phyloP scores from a whole-genome alignment of 768 basidiomycete genomes.

The Neoboletus subvelutipes region DNA sequence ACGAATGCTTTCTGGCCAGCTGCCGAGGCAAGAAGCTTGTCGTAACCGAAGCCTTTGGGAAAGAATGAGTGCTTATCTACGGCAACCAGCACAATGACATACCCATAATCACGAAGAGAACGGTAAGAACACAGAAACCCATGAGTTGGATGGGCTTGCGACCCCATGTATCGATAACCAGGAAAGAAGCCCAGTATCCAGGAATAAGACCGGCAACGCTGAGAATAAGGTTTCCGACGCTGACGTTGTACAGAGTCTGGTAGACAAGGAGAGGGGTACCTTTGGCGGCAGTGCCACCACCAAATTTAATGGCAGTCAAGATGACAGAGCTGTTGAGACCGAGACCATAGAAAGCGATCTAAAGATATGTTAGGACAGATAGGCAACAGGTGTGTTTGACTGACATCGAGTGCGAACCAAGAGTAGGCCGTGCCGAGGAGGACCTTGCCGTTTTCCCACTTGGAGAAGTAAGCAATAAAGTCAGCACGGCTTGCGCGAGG shows the following conservation, averaged over 20 bases:
- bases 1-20: constrained; percentile 60
- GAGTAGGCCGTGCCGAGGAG: constrained; percentile 77
- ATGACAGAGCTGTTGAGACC: constrained; percentile 82
- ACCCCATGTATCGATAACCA: constrained; percentile 76
- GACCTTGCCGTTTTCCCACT: constrained; percentile 78
- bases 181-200: constrained; percentile 58
- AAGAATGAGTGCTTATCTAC: constrained; percentile 4
- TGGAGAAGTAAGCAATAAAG: constrained; percentile 65
- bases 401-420: constrained; percentile 85
- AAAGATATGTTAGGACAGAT: constrained; percentile 3
- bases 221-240: constrained; percentile 74
- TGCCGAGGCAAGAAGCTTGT: constrained; percentile 48
- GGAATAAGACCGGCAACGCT: constrained; percentile 79
- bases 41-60: constrained; percentile 60
- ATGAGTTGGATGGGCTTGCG: constrained; percentile 81
- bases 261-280: constrained; percentile 45
- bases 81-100: constrained; percentile 17
- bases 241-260: constrained; percentile 59
- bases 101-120: constrained; percentile 72
- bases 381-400: constrained; percentile 24
- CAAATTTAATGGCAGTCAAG: constrained; percentile 67
- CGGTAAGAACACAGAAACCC: constrained; percentile 68
- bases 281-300: constrained; percentile 35
- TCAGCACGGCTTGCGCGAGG: constrained; percentile 70
- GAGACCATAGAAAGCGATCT: constrained; percentile 89